A percentile compares a stretch with the other conserved stretches of the same genome.
Evolutionary conservation across 2,329 filamentous ascomycete species (phyloP).

Genomic region (Curvularia lunata): DNA sequence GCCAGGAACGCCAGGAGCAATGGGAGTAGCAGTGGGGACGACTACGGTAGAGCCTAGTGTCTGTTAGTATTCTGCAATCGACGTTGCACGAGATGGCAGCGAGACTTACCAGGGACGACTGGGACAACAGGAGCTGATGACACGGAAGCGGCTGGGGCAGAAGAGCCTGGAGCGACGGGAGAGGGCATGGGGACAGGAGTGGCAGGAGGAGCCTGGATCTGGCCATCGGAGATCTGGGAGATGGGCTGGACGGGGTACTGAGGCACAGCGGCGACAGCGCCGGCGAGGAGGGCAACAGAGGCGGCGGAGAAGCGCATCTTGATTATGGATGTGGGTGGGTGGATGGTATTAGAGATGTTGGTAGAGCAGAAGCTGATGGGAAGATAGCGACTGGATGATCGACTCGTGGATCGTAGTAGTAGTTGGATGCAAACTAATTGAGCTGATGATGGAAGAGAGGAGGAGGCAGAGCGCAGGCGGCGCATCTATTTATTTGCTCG

Average conservation of each 20-base stretch:
- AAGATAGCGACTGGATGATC: constrained; percentile 22
- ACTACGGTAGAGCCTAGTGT: constrained; percentile 1
- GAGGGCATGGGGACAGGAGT: constrained; percentile 12
- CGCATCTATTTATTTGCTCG: constrained; percentile 23
- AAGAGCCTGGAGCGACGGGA: neutral
- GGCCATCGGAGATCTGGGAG: constrained; percentile 48
- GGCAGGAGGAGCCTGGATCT: constrained; percentile 46
- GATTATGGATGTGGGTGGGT: constrained; percentile 20
- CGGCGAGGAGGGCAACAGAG: constrained; percentile 38
- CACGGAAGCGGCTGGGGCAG: neutral
- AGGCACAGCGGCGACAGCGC: constrained; percentile 37
- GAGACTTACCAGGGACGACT: constrained; percentile 1
- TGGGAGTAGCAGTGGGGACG: constrained; percentile 2
- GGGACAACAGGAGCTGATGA: neutral
- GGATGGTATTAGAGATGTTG: constrained; percentile 6
- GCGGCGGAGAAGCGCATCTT: constrained; percentile 44
- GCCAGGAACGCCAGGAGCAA: constrained; percentile 1
- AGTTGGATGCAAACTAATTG: constrained; percentile 2
- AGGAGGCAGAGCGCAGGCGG: constrained; percentile 8
- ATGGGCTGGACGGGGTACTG: constrained; percentile 40
- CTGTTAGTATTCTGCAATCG: neutral
- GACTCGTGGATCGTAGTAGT: constrained; percentile 18
- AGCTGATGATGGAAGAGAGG: constrained; percentile 12
- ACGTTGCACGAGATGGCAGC: neutral
- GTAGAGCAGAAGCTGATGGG: constrained; percentile 8